Evolutionary conservation across 169 alveolate species (phyloP).

Genomic region (Theileria sp.): DNA sequence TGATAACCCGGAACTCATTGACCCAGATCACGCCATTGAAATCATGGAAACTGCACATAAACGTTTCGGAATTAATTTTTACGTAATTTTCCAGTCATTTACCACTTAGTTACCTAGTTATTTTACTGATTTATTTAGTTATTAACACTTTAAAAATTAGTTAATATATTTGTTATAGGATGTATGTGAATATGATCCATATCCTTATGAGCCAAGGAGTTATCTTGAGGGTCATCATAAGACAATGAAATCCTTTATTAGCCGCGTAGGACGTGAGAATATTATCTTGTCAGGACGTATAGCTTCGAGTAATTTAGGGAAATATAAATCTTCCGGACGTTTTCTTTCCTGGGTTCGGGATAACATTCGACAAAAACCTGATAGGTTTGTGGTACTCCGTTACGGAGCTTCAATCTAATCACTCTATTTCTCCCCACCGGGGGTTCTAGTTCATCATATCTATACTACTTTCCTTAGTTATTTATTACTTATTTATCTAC

Average conservation of each 20-base stretch:
- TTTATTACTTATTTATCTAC: too few relatives aligned
- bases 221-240: slow-evolving; percentile 73
- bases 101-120: neutral
- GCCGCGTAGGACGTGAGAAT: slow-evolving; percentile 58
- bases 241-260: slow-evolving; percentile 65
- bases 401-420: too few relatives aligned
- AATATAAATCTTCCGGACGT: slow-evolving; percentile 37
- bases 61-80: slow-evolving; percentile 79
- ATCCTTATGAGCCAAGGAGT: slow-evolving; percentile 77
- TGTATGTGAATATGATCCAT: slow-evolving; percentile 81
- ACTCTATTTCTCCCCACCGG: neutral
- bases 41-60: slow-evolving; percentile 74
- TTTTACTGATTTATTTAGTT: neutral
- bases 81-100: slow-evolving; percentile 11
- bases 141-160: neutral
- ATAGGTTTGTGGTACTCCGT: too few relatives aligned
- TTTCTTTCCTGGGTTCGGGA: slow-evolving; percentile 63
- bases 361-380: slow-evolving; percentile 46
- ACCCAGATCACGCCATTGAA: slow-evolving; percentile 72
- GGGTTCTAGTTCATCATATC: too few relatives aligned
- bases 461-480: neutral
- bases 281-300: slow-evolving; percentile 59
- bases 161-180: slow-evolving; percentile 60
- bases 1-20: slow-evolving; percentile 76
- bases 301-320: slow-evolving; percentile 63